A percentile compares a stretch with the other conserved stretches of the same genome.
Evolutionary conservation across 768 basidiomycete genomes (phyloP).

Genomic region (Gyrodon lividus): DNA sequence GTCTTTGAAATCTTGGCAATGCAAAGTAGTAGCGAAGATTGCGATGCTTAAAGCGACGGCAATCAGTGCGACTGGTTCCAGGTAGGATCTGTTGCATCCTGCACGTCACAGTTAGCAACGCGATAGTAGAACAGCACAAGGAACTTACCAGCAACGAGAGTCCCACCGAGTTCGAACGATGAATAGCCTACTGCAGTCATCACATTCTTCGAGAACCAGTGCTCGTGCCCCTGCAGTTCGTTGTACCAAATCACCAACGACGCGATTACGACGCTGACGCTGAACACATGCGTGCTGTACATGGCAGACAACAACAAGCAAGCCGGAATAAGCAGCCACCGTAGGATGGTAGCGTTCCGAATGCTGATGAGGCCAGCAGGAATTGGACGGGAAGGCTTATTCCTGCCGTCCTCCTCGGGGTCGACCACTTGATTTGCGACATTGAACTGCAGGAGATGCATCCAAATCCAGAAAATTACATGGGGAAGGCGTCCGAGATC

Average conservation of each 20-base stretch:
- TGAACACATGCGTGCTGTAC: conserved; percentile 32
- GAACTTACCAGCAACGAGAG: conserved; percentile 35
- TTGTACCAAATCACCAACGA: conserved; percentile 38
- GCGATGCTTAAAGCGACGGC: conserved; percentile 32
- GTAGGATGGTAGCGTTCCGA: conserved; percentile 35
- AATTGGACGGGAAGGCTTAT: conserved; percentile 46
- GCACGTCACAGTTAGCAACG: conserved; percentile 4
- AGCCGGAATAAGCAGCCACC: conserved; percentile 35
- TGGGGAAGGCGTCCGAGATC: conserved; percentile 21
- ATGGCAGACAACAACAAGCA: conserved; percentile 38
- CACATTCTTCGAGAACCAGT: conserved; percentile 37
- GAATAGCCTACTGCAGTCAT: conserved; percentile 38
- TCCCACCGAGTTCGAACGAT: conserved; percentile 38
- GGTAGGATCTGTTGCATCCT: conserved; percentile 24
- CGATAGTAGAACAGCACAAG: background rate
- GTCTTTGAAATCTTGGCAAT: conserved; percentile 40
- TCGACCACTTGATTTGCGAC: conserved; percentile 42
- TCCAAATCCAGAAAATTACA: conserved; percentile 43
- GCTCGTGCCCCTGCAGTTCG: conserved; percentile 28
- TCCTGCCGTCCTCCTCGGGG: conserved; percentile 42
- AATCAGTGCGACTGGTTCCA: conserved; percentile 27
- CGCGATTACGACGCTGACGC: conserved; percentile 30
- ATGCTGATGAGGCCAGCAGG: conserved; percentile 44
- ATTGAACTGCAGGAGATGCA: conserved; percentile 46
- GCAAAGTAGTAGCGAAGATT: conserved; percentile 38